phyloP scores from a whole-genome alignment of 371 early-diverging fungal genomes.

The Mucor racemosus region DNA sequence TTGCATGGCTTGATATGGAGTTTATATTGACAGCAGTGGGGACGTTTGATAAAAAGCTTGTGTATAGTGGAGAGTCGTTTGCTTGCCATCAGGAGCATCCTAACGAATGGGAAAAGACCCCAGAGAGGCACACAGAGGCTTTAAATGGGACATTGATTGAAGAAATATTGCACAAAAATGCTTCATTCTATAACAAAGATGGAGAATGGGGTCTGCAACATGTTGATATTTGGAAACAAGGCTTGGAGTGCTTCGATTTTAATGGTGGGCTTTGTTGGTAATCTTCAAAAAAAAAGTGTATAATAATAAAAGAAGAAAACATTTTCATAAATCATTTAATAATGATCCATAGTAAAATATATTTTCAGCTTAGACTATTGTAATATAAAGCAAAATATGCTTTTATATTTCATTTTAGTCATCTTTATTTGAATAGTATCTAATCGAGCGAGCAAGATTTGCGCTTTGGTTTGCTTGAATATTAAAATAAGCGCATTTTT shows the following conservation, averaged over 20 bases:
- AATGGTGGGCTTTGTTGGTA: constrained; percentile 38
- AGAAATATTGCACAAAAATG: constrained; percentile 35
- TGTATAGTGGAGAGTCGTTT: constrained; percentile 39
- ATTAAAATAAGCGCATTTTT: no score
- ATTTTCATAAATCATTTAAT: no score
- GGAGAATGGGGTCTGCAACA: constrained; percentile 46
- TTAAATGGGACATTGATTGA: constrained; percentile 22
- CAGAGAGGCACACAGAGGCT: constrained; percentile 28
- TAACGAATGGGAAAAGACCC: constrained; percentile 46
- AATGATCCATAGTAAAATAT: no score
- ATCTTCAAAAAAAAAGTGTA: no score
- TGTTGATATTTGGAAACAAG: constrained; percentile 44
- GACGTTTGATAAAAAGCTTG: constrained; percentile 38
- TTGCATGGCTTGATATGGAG: constrained; percentile 55
- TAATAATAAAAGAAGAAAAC: no score
- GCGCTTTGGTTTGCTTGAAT: no score
- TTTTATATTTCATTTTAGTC: no score
- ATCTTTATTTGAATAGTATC: no score
- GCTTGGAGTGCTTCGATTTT: constrained; percentile 47
- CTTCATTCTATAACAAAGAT: constrained; percentile 36
- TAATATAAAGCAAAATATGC: no score
- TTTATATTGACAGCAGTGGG: constrained; percentile 48
- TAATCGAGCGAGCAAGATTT: no score
- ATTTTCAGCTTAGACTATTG: no score
- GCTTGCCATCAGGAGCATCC: constrained; percentile 51